Base-by-base conservation (phyloP, 352 stramenopile genomes). In the Phytophthora colocasiae region DNA sequence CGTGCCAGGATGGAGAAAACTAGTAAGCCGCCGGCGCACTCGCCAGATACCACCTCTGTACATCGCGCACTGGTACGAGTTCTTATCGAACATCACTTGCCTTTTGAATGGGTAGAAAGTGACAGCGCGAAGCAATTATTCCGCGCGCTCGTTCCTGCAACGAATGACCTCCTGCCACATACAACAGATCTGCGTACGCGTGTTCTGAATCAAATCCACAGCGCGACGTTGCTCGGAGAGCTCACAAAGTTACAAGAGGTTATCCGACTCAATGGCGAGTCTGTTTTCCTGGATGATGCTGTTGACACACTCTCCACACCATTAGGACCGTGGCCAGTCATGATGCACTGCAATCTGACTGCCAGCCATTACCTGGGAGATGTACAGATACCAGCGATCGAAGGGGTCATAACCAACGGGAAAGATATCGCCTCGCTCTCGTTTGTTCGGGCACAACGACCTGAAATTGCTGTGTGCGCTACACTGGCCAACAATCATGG, bases 61-160 rank as follows among this genome's bases (percentile, higher is more conserved):
- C 58, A 76, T 10, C 52, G 58, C 12, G 71, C 79, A 14, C 44
- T 91, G n/a, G n/a, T 92, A 15, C 70, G 81, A 54, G 55, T 93
- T 31, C 72, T 85, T 15, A 71, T 93, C 32, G 75, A 93, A 48
- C 73, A 93, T 46, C 60, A 62, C 11, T 63, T 93, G 51, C 83
- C 83, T 12, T 93, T 93, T 55, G 63, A 85, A 31, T 93, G 79
- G 77, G 64, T 86, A 19, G 83, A 87, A 60, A 84, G 66, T 46
- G 34, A 72, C 2, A 88, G 79, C 32, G 69, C 73, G 14, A 83
- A 80, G 34, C 79, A 85, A 44, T 53, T 92, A 27, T 80, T 92
- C 22, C 57, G 63, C 6, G 50, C 56, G 24, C 52, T 85, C 17
- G 47, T 73, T 17, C 55, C 58, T n/a, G 26, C 41, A 6, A 51